Evolutionary conservation across 2,329 filamentous ascomycete genomes (phyloP).

Genomic region (Dactylellina leptospora): DNA sequence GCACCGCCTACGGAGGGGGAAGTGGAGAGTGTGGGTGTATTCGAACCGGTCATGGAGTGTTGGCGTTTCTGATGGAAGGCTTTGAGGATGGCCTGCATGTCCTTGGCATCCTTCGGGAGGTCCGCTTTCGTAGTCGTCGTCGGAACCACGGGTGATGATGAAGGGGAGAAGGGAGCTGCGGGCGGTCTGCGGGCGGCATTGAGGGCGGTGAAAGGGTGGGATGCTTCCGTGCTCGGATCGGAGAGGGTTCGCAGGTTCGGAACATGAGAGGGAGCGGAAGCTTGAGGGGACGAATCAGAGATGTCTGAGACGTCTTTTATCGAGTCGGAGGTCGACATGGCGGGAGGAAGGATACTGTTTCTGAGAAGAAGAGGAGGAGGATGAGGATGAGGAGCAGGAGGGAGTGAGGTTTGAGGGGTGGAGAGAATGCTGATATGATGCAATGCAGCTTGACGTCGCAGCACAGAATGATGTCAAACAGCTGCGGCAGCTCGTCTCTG

Average conservation of each 20-base stretch:
- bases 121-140: conserved; percentile 43
- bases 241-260: conserved; percentile 34
- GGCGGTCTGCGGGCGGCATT: conserved; percentile 68
- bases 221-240: conserved; percentile 22
- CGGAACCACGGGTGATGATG: conserved; percentile 64
- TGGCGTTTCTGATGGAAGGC: conserved; percentile 74
- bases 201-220: conserved; percentile 52
- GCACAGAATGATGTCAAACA: conserved; percentile 48
- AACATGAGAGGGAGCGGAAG: conserved; percentile 10
- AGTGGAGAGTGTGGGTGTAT: conserved; percentile 60
- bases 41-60: conserved; percentile 64
- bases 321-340: conserved; percentile 37
- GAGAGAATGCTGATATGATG: conserved; percentile 28
- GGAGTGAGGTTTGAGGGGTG: neutral
- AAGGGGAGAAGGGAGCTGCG: conserved; percentile 61
- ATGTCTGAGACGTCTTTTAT: conserved; percentile 25
- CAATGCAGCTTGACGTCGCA: conserved; percentile 37
- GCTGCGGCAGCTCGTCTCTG: no score
- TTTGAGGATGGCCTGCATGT: conserved; percentile 75
- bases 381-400: neutral
- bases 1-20: conserved; percentile 47
- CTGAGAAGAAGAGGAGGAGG: neutral
- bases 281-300: conserved; percentile 1
- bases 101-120: conserved; percentile 61
- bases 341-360: neutral